Base-by-base conservation (phyloP, 805 yeast species). In the Kodamaea kaohsiungensis region DNA sequence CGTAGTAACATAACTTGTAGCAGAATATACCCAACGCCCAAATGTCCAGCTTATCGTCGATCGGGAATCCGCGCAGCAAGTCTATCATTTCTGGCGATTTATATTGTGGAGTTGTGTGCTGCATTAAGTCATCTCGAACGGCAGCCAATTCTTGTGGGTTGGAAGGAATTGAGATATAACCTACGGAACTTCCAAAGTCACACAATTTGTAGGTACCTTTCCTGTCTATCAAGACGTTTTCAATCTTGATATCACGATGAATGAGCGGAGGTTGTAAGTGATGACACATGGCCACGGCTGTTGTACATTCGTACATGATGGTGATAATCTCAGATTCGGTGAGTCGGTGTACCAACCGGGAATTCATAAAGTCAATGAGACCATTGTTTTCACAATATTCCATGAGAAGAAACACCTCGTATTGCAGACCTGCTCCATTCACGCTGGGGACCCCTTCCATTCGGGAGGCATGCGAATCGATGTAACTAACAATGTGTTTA, bases 401-500 rank as follows among this genome's bases (percentile, higher is more conserved):
- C 96, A 89, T 89, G 50, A 89, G 70, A 13, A 89, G 73, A 57
- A 88, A 85, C 48, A 89, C 96, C 66, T 88, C 96, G 61, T 88
- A 89, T 49, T 77, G 76, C 12, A 88, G 89, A 67, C 1, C 75
- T 54, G 19, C 71, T 54, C 53, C 53, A 15, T 19, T 42, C 18
- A 48, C 46, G 2, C 54, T 45, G 58, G 22, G 38, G 18, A 54
- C 49, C 17, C 51, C 53, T 3, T 39, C 60, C 69, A 87, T 73
- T 61, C 96, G 79, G 10, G 96, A 85, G 6, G 99, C 99, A 72
- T 95, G 97, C 2, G 97, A 90, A 69, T 95, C 99, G 51, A 91
- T 89, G 68, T 95, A 95, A 2, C 90, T 85, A 1, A 95, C 99
- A 57, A 95, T 85, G 65, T 87, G 86, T 46, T 81, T 80, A 59